A percentile compares a stretch with the other conserved stretches of the same genome.
These are phyloP conservation scores for Alternaria sp. DNA, from an alignment of 2,329 filamentous ascomycete species.

Conservation along the genomic window DNA sequence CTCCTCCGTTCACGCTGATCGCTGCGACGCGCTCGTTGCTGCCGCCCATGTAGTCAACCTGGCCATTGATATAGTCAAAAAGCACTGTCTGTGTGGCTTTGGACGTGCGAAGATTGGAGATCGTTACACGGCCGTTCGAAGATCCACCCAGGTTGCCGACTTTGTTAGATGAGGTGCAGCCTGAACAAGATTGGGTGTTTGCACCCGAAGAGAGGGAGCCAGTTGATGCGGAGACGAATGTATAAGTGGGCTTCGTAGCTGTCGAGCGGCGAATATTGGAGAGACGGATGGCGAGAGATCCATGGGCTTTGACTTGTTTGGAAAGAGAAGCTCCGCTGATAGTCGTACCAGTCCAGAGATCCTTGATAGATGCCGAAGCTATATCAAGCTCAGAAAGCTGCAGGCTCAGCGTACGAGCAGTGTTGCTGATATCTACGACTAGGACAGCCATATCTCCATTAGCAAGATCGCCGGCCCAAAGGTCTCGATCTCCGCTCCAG, in stretches of 20 bases:
- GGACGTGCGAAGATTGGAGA: constrained; percentile 29
- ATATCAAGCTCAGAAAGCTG: constrained; percentile 26
- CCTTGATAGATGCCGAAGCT: constrained; percentile 27
- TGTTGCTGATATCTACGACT: constrained; percentile 28
- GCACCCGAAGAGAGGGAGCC: constrained; percentile 26
- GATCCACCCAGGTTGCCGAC: constrained; percentile 28
- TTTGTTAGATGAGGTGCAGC: constrained; percentile 27
- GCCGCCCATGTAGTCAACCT: constrained; percentile 28
- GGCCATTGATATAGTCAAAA: constrained; percentile 30
- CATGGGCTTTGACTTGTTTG: constrained; percentile 29
- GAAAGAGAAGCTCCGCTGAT: constrained; percentile 18
- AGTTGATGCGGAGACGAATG: constrained; percentile 23
- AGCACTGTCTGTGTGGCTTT: constrained; percentile 23
- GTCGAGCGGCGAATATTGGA: constrained; percentile 26
- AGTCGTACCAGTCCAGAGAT: constrained; percentile 26
- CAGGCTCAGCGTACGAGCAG: constrained; percentile 19
- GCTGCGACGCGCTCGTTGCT: constrained; percentile 27
- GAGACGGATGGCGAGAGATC: constrained; percentile 25
- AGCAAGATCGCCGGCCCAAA: constrained; percentile 30
- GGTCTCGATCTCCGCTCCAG: constrained; percentile 27
- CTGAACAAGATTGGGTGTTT: constrained; percentile 23
- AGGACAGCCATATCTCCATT: constrained; percentile 31
- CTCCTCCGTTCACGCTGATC: constrained; percentile 29
- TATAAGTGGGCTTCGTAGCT: constrained; percentile 20
- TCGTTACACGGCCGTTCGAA: constrained; percentile 22